Evolutionary conservation across 2,329 filamentous ascomycete genomes (phyloP).

Genomic region (Emericellopsis cladophorae): DNA sequence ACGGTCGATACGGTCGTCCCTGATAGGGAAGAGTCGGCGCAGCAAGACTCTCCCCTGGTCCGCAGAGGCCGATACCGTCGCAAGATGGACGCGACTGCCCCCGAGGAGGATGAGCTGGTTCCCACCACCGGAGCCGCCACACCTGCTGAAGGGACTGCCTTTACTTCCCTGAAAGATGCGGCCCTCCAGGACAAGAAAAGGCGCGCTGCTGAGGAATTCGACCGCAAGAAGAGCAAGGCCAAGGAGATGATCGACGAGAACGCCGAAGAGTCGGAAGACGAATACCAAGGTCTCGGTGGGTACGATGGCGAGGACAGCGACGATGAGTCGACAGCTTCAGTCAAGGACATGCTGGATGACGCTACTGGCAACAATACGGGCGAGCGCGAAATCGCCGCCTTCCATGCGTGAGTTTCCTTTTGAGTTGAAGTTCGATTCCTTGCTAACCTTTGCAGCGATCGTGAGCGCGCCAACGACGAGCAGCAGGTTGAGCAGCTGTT

Average conservation of each 20-base stretch:
- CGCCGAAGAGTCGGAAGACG: constrained; percentile 94
- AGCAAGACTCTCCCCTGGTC: constrained; percentile 53
- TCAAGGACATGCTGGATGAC: constrained; percentile 86
- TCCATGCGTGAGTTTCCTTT: constrained; percentile 64
- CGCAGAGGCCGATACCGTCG: constrained; percentile 43
- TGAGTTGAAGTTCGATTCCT: background rate
- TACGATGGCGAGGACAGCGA: constrained; percentile 79
- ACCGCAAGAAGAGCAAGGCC: constrained; percentile 79
- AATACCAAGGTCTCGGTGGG: constrained; percentile 89
- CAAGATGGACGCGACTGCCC: constrained; percentile 17
- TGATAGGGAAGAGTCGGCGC: constrained; percentile 20
- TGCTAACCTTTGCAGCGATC: constrained; percentile 41
- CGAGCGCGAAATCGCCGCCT: constrained; percentile 69
- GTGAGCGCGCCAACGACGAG: constrained; percentile 69
- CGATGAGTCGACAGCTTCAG: constrained; percentile 54
- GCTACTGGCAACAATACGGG: constrained; percentile 64
- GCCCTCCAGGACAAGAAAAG: constrained; percentile 43
- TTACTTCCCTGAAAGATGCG: constrained; percentile 58
- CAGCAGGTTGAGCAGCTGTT: constrained; percentile 83
- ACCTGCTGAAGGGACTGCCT: constrained; percentile 33
- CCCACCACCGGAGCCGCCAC: constrained; percentile 15
- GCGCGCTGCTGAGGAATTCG: constrained; percentile 42
- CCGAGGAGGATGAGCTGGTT: constrained; percentile 7
- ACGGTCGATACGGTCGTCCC: constrained; percentile 57
- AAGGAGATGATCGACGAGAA: constrained; percentile 84